Conservation (phyloP, 805 yeast genomes). For the Candida sithepensis region DNA sequence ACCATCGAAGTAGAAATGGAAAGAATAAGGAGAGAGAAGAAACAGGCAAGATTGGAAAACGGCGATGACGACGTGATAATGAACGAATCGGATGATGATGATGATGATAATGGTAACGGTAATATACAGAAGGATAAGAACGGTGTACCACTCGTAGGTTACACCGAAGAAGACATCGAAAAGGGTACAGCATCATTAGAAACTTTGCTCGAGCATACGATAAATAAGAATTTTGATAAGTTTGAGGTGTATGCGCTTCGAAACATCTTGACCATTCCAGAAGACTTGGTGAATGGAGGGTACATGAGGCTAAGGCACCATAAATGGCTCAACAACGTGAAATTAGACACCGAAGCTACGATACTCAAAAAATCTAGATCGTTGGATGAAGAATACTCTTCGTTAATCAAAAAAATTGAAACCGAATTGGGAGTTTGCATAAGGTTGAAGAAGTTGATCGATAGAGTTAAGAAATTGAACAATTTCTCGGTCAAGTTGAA, state of each 20-base stretch:
- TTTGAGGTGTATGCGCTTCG: constrained; percentile 78
- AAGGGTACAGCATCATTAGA: constrained; percentile 82
- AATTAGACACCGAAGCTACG: constrained; percentile 3
- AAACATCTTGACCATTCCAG: constrained; percentile 71
- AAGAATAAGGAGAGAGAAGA: constrained; percentile 10
- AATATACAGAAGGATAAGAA: constrained; percentile 1
- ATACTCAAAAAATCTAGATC: constrained; percentile 15
- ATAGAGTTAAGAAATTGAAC: constrained; percentile 36
- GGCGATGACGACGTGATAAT: constrained; percentile 28
- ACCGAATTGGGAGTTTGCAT: constrained; percentile 42
- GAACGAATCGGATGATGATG: constrained; percentile 20
- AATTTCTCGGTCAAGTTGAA: constrained; percentile 23
- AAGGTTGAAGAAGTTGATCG: constrained; percentile 36
- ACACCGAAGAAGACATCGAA: constrained; percentile 47
- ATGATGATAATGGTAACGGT: too few relatives aligned
- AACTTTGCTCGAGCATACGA: constrained; percentile 65
- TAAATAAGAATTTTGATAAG: constrained; percentile 81
- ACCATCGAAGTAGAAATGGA: constrained; percentile 21
- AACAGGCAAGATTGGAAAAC: constrained; percentile 8
- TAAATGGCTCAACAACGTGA: constrained; percentile 37
- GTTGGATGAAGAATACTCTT: constrained; percentile 21
- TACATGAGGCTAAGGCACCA: constrained; percentile 70
- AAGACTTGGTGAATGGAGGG: constrained; percentile 59
- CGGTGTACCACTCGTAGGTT: constrained; percentile 5
- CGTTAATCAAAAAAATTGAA: constrained; percentile 37